Evolutionary conservation across 1,284 basidiomycete species (phyloP).

Genomic region (Ceratobasidium sp.): DNA sequence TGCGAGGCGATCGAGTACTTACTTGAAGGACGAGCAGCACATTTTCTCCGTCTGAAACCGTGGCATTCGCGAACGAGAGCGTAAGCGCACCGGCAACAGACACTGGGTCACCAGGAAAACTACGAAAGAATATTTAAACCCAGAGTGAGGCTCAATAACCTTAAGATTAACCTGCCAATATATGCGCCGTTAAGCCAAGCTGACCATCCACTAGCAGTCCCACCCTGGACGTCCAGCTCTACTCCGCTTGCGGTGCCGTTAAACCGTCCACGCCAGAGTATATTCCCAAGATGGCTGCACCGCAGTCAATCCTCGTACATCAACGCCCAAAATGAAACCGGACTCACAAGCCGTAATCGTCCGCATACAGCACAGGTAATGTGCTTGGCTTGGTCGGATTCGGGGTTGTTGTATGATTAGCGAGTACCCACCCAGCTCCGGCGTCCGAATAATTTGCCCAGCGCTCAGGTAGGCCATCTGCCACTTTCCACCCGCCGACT

Average conservation of each 20-base stretch:
- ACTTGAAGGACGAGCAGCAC: slow-evolving; percentile 47
- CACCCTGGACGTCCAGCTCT: slow-evolving; percentile 47
- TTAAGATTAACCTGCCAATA: slow-evolving; percentile 23
- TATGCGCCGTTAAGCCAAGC: slow-evolving; percentile 44
- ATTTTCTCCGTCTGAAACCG: slow-evolving; percentile 49
- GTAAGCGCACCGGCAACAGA: slow-evolving; percentile 42
- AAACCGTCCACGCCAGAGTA: slow-evolving; percentile 55
- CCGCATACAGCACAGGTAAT: slow-evolving; percentile 43
- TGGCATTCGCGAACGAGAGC: slow-evolving; percentile 48
- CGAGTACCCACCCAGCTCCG: slow-evolving; percentile 36
- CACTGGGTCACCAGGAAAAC: slow-evolving; percentile 41
- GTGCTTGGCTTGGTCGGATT: slow-evolving; percentile 36
- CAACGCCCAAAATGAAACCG: neutral
- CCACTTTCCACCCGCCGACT: slow-evolving; percentile 30
- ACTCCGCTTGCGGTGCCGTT: slow-evolving; percentile 47
- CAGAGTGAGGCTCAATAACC: neutral
- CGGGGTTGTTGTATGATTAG: slow-evolving; percentile 38
- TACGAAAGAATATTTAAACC: neutral
- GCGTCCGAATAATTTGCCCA: slow-evolving; percentile 44
- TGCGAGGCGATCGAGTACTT: neutral
- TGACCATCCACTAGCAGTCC: slow-evolving; percentile 45
- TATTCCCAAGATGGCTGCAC: slow-evolving; percentile 46
- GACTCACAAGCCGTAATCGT: slow-evolving; percentile 45
- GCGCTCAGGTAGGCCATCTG: slow-evolving; percentile 45
- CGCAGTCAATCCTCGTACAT: neutral